Base-by-base conservation (phyloP, 208 protist genomes). In the Naegleria gruberi region DNA sequence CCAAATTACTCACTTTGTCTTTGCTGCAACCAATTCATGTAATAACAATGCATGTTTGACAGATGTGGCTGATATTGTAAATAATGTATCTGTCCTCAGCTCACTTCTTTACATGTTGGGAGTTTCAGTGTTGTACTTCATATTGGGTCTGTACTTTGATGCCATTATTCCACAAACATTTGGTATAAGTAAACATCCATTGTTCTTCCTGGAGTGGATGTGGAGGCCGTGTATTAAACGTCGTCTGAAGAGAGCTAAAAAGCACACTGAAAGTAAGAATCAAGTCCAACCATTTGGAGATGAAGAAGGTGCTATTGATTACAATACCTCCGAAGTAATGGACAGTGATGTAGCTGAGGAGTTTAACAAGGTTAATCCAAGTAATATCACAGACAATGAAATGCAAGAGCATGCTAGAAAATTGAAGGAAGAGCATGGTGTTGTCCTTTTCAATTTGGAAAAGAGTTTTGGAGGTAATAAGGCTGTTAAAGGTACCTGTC, bases 61-160 rank as follows among this genome's bases (percentile, higher is more conserved):
- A 47, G 17, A 44, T 0, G n/a, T 10, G n/a, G 3, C 2, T 47
- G 82, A 46, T 47, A 45, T 85, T 23, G 37, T 47, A 6, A 5
- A 41, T 23, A 82, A 82, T 41, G 10, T 8, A 40, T 37, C 8
- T 47, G 47, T 85, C n/a, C 2, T 15, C 8, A 2, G 19, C 41
- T 4, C 41, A 30, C 10, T 85, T 10, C 30, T 85, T 85, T 5
- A 6, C 6, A 15, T 85, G 82, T 85, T 10, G 5, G 43, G 6
- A 5, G 4, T n/a, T 47, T 4, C 93, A 57, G 91, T 90, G 15
- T 30, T 95, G 15, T 92, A 97, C 90, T 92, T 96, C 74, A 88
- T 96, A 41, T 90, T 97, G 42, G 93, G 92, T 85, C 92, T 94
- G 41, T 97, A 97, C 92, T 90, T 97, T 10, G 95, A 97, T 91